Percentiles rank a stretch among this genome's conserved stretches.
These are phyloP conservation scores for Plasmodium ovale DNA, from an alignment of 169 alveolate genomes.

Conservation along the genomic window DNA sequence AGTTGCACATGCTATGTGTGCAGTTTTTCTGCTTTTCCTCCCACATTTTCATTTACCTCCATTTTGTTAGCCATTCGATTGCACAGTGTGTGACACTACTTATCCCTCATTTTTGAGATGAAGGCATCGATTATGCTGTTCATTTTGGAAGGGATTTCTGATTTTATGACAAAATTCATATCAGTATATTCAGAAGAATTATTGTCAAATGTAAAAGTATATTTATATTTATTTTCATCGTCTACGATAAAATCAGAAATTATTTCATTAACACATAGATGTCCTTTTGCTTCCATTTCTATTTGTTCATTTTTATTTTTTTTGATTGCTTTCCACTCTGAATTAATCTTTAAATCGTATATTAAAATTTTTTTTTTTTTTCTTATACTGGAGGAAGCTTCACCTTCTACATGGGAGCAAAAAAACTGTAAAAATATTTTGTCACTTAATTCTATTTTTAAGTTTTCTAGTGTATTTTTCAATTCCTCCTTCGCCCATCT, in stretches of 20 bases:
- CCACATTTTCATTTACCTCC: too few species aligned
- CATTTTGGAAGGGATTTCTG: conserved; percentile 20
- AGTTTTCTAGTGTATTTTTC: conserved; percentile 50
- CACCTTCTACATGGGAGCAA: conserved; percentile 76
- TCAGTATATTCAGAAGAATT: background rate
- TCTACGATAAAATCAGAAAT: conserved; percentile 47
- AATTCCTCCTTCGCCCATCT: conserved; percentile 80
- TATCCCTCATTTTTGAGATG: conserved; percentile 43
- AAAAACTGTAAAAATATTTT: conserved; percentile 55
- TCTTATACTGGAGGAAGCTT: conserved; percentile 81
- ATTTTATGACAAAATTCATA: conserved; percentile 25
- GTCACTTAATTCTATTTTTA: conserved; percentile 35
- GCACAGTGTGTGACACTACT: background rate
- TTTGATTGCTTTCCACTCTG: conserved; percentile 66
- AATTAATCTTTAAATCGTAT: conserved; percentile 49
- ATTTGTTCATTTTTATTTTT: conserved; percentile 35
- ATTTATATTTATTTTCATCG: conserved; percentile 33
- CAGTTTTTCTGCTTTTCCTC: too few species aligned
- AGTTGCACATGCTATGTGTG: too few species aligned
- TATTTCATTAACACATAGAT: conserved; percentile 37
- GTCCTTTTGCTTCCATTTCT: conserved; percentile 56
- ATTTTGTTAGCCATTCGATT: too few species aligned
- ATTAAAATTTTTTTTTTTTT: conserved; percentile 79
- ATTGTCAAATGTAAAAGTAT: conserved; percentile 29
- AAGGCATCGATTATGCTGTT: conserved; percentile 39